These are phyloP conservation scores for Lentinula sp. DNA, from an alignment of 768 basidiomycete species.

Conservation along the genomic window DNA sequence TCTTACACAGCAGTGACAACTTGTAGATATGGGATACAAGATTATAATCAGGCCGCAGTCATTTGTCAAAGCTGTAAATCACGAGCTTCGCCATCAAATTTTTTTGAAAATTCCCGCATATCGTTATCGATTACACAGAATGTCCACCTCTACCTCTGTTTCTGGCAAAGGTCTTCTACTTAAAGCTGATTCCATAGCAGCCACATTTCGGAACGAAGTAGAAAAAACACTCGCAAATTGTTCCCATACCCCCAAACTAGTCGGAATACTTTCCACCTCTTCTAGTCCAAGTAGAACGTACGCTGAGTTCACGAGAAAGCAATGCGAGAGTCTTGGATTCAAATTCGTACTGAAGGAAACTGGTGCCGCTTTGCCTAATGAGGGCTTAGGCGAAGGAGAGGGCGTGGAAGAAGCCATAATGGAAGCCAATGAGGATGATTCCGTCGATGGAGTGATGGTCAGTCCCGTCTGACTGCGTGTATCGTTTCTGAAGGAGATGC, in stretches of 20 bases:
- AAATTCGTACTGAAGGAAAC: conserved; percentile 75
- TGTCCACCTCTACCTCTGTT: not conserved
- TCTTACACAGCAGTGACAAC: too few species aligned
- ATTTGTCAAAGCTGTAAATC: too few species aligned
- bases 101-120: not conserved
- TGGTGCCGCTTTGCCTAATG: conserved; percentile 44
- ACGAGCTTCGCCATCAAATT: too few species aligned
- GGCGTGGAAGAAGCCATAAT: conserved; percentile 96
- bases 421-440: conserved; percentile 84
- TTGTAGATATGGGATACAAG: too few species aligned
- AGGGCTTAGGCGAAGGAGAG: conserved; percentile 62
- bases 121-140: not conserved
- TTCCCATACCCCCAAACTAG: conserved; percentile 55
- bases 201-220: conserved; percentile 67
- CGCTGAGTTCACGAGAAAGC: conserved; percentile 86
- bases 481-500: not conserved
- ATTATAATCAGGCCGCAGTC: too few species aligned
- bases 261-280: conserved; percentile 87
- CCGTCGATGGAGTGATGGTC: conserved; percentile 94
- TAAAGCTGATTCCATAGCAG: conserved; percentile 73
- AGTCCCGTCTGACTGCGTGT: conserved; percentile 14
- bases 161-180: conserved; percentile 61
- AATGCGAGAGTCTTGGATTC: conserved; percentile 85
- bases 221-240: conserved; percentile 30
- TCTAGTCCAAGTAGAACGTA: conserved; percentile 77